These are phyloP conservation scores for Ceratocystis colombiana DNA, from an alignment of 2,329 filamentous ascomycete species.

Conservation along the genomic window DNA sequence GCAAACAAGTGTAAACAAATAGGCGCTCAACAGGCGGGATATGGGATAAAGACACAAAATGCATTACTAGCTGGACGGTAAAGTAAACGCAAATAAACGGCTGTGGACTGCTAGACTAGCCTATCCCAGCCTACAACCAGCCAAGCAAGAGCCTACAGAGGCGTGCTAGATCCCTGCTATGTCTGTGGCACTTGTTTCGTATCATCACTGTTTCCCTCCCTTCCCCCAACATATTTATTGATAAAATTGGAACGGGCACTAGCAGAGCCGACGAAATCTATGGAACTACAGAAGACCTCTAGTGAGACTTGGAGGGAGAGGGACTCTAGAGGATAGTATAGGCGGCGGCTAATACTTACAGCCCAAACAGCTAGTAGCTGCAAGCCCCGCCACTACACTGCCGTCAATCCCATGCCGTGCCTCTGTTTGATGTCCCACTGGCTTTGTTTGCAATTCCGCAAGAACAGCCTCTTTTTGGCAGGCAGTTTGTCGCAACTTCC, in stretches of 20 bases:
- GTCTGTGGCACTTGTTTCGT: constrained; percentile 23
- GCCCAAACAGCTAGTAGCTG: not conserved
- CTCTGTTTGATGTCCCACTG: not conserved
- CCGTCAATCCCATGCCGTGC: not conserved
- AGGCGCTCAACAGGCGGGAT: no score
- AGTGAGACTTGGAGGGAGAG: not conserved
- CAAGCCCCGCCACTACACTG: not conserved
- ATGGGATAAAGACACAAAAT: no score
- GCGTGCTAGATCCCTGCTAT: constrained; percentile 1
- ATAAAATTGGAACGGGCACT: not conserved
- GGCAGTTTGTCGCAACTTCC: no score
- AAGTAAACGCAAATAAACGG: no score
- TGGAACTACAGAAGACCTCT: not conserved
- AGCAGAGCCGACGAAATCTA: not conserved
- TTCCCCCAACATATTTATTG: not conserved
- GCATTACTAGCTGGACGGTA: no score
- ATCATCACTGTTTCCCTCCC: constrained; percentile 23
- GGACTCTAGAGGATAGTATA: not conserved
- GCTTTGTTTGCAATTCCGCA: not conserved
- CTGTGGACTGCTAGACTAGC: no score
- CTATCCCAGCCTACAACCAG: no score
- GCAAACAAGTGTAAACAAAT: no score
- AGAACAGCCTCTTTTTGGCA: not conserved
- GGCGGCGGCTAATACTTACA: not conserved
- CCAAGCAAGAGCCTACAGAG: not conserved